Evolutionary conservation across 345 rosid species (phyloP), one percentile per base, ranked within the genome.

Genomic region (Garcia nutans): DNA sequence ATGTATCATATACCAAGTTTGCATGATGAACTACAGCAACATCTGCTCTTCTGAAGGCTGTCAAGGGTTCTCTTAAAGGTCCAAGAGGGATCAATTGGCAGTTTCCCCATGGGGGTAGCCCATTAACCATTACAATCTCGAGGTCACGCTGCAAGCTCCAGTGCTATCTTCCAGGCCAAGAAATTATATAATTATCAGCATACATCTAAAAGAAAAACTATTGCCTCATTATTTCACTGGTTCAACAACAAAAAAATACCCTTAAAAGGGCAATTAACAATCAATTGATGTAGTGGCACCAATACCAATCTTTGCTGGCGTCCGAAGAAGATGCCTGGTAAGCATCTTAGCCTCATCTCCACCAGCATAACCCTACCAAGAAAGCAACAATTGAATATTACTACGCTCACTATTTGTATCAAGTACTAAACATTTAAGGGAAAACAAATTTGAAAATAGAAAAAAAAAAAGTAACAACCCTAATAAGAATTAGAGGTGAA

Each of bases 291-390:
- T n/a, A n/a, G n/a, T n/a, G n/a, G 92, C 85, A 2, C 98, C 98
- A 1, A 91, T 86, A 8, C 97, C 98, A 62, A 90, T 82, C 78
- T 84, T 89, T 15, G 68, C 80, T 0, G 85, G 76, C 72, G 59
- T 80, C 74, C 79, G 83, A 76, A 65, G 58, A 63, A 91, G 82
- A 83, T 89, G 97, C 84, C 94, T 89, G 54, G 79, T 75, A 68
- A 93, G 92, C 96, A 92, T 93, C 84, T 80, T 90, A 62, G 85
- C 93, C 85, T 93, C 98, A 86, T 90, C 98, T 66, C 97, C 98
- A 65, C 98, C 94, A 67, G 86, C 92, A 82, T 93, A 93, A 76
- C 98, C 98, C 98, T 90, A 59, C 63, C 59, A 74, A 41, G 54
- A 16, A 59, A 44, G 22, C 3, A 37, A 37, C 41, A 37, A 4